A percentile compares a stretch with the other conserved stretches of the same genome.
Evolutionary conservation across 345 rosid genomes (phyloP).

Genomic region (Boechera divaricarpa): DNA sequence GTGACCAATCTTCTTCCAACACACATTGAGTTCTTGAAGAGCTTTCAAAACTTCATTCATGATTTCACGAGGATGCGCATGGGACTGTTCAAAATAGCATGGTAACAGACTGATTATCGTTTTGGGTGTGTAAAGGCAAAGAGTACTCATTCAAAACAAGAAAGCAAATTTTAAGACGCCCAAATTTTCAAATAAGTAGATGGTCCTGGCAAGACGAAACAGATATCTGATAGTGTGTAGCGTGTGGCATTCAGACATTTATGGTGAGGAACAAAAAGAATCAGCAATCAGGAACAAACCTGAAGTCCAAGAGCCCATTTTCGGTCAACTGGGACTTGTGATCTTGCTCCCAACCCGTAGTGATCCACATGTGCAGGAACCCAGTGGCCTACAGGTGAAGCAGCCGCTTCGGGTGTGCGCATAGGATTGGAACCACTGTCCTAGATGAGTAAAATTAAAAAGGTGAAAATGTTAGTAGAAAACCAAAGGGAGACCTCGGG

Average conservation of each 20-base stretch:
- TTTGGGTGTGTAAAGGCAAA: background rate
- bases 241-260: slow-evolving; percentile 12
- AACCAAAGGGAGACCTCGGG: background rate
- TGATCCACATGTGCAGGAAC: slow-evolving; percentile 71
- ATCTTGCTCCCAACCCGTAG: slow-evolving; percentile 64
- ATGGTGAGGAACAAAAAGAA: slow-evolving; percentile 1
- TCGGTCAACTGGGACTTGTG: slow-evolving; percentile 63
- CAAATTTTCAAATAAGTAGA: background rate
- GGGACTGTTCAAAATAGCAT: slow-evolving; percentile 58
- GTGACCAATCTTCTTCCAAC: slow-evolving; percentile 97
- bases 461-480: slow-evolving; percentile 13
- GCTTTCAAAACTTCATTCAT: slow-evolving; percentile 87
- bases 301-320: slow-evolving; percentile 98
- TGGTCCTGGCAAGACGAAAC: background rate
- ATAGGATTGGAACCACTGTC: slow-evolving; percentile 66
- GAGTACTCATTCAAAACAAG: slow-evolving; percentile 11
- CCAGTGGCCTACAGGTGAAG: slow-evolving; percentile 66
- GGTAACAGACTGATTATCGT: slow-evolving; percentile 4
- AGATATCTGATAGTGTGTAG: background rate
- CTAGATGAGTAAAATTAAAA: slow-evolving; percentile 45
- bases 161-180: background rate
- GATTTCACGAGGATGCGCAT: slow-evolving; percentile 87
- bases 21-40: slow-evolving; percentile 79
- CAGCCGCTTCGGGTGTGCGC: slow-evolving; percentile 63
- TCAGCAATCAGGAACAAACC: slow-evolving; percentile 50